phyloP scores from a whole-genome alignment of 2,329 filamentous ascomycete species.

The Xylaria digitata region DNA sequence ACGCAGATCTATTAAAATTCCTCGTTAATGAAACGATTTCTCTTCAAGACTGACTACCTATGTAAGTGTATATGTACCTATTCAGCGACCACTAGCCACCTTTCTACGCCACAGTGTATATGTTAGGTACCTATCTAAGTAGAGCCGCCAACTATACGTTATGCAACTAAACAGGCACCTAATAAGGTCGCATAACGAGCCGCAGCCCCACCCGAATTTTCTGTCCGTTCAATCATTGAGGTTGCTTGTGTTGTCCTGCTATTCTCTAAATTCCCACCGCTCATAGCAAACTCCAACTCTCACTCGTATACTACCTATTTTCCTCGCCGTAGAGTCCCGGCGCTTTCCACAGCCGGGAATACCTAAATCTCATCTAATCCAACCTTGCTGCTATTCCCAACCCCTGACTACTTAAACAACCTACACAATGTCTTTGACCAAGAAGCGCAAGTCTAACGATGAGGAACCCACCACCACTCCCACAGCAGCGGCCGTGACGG shows the following conservation, averaged over 20 bases:
- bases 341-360: not conserved
- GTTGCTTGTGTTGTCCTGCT: slow-evolving; percentile 1
- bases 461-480: slow-evolving; percentile 39
- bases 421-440: slow-evolving; percentile 38
- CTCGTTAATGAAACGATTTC: not conserved
- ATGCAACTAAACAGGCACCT: slow-evolving; percentile 33
- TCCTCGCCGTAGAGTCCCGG: not conserved
- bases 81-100: too few species aligned
- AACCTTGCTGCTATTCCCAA: not conserved
- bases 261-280: not conserved
- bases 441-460: slow-evolving; percentile 49
- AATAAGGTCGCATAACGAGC: slow-evolving; percentile 33
- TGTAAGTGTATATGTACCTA: not conserved
- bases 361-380: not conserved
- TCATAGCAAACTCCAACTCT: not conserved
- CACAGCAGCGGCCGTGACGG: slow-evolving; percentile 25
- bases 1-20: not conserved
- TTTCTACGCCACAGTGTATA: too few species aligned
- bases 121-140: not conserved
- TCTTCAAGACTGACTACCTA: not conserved
- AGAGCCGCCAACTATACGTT: slow-evolving; percentile 13
- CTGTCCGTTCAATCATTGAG: slow-evolving; percentile 51
- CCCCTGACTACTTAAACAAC: not conserved
- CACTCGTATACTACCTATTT: not conserved
- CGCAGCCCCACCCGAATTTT: slow-evolving; percentile 59